Conservation (phyloP, 2,329 filamentous ascomycete genomes). For the Paecilomyces fulvus region DNA sequence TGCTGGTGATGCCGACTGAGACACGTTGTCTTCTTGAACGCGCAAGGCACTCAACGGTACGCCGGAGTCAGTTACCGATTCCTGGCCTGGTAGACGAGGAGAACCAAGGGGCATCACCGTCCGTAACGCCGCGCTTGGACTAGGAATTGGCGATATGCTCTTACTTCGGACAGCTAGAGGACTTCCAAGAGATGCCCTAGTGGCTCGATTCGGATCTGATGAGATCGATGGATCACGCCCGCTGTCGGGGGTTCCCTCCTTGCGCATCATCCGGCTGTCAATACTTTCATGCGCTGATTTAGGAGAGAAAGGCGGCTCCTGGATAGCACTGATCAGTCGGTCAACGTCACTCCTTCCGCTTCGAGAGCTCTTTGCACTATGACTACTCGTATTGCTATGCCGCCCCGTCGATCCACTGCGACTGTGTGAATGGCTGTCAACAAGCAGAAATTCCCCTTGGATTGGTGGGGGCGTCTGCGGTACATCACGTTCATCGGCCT, state of each 20-base stretch:
- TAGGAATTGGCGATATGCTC: neutral
- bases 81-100: constrained; percentile 16
- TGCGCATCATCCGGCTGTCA: neutral
- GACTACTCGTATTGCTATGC: constrained; percentile 18
- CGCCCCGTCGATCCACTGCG: constrained; percentile 8
- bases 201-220: neutral
- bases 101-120: constrained; percentile 11
- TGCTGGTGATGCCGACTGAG: constrained; percentile 5
- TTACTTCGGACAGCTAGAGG: neutral
- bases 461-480: constrained; percentile 22
- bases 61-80: constrained; percentile 25
- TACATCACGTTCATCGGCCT: constrained; percentile 13
- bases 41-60: constrained; percentile 23
- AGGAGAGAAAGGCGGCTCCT: constrained; percentile 22
- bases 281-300: constrained; percentile 8
- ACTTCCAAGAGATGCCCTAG: neutral
- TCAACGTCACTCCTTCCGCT: constrained; percentile 32
- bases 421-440: constrained; percentile 17
- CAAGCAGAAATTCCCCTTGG: constrained; percentile 31
- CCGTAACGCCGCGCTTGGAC: constrained; percentile 6
- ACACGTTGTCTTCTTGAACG: constrained; percentile 15
- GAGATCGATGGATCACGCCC: neutral
- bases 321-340: constrained; percentile 34
- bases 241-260: neutral
- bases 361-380: constrained; percentile 24